phyloP scores from a whole-genome alignment of 2,329 filamentous ascomycete species.

The Akanthomyces uredinophilus region DNA sequence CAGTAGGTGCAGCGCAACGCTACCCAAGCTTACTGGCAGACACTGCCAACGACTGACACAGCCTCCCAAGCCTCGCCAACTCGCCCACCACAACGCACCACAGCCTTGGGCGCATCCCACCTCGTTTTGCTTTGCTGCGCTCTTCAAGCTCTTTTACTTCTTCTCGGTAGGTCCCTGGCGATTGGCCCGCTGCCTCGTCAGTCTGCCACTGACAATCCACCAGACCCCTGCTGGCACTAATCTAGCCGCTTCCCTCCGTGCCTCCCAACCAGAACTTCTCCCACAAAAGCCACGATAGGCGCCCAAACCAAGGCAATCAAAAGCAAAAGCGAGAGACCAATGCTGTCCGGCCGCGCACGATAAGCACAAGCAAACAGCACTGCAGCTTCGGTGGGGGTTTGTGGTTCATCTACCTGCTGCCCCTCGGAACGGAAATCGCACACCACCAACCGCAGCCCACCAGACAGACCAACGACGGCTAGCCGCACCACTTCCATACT shows the following conservation, averaged over 20 bases:
- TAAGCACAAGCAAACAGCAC: background rate
- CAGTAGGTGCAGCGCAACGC: background rate
- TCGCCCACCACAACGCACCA: background rate
- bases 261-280: background rate
- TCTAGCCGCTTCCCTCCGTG: background rate
- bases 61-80: conserved; percentile 3
- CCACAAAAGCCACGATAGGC: background rate
- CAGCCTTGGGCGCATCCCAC: background rate
- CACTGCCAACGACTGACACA: background rate
- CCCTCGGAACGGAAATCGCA: conserved; percentile 4
- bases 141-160: background rate
- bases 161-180: background rate
- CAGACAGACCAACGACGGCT: conserved; percentile 10
- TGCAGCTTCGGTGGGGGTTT: background rate
- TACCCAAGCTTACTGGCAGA: background rate
- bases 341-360: background rate
- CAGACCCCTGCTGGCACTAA: background rate
- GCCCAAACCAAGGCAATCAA: background rate
- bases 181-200: background rate
- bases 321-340: background rate
- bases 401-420: background rate
- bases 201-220: background rate
- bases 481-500: conserved; percentile 4
- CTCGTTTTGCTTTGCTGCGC: background rate
- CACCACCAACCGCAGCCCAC: background rate